Evolutionary conservation across 148 eudicot genomes (phyloP).

Genomic region (Rhododendron ovatum): DNA sequence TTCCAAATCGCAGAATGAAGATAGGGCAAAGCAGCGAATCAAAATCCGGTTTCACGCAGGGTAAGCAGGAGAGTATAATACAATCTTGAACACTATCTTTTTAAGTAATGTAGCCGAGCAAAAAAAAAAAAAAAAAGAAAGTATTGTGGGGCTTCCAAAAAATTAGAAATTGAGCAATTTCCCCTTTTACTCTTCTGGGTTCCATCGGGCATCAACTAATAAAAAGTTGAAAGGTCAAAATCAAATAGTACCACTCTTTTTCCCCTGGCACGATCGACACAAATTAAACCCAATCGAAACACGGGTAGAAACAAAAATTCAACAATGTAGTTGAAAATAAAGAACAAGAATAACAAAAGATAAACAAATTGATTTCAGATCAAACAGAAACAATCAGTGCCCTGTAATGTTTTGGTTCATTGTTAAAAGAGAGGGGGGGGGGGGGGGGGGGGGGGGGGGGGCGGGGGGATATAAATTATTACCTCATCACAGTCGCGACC

Average conservation of each 20-base stretch:
- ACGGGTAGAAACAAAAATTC: neutral
- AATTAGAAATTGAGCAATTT: neutral
- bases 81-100: neutral
- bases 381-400: neutral
- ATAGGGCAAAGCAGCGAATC: neutral
- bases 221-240: slow-evolving; percentile 1
- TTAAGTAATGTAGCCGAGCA: too few relatives aligned
- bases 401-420: neutral
- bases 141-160: too few relatives aligned
- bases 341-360: neutral
- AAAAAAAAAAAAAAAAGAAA: too few relatives aligned
- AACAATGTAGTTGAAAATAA: slow-evolving; percentile 1
- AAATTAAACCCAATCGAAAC: neutral
- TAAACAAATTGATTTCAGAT: neutral
- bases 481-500: slow-evolving; percentile 62
- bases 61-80: neutral
- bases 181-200: neutral
- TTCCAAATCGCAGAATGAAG: neutral
- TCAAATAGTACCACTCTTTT: neutral
- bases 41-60: neutral
- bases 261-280: neutral
- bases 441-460: too few relatives aligned
- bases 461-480: too few relatives aligned
- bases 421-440: neutral
- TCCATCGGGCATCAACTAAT: neutral